These are phyloP conservation scores for Ustilago xerochloae DNA, from an alignment of 1,284 basidiomycete genomes.

Conservation along the genomic window DNA sequence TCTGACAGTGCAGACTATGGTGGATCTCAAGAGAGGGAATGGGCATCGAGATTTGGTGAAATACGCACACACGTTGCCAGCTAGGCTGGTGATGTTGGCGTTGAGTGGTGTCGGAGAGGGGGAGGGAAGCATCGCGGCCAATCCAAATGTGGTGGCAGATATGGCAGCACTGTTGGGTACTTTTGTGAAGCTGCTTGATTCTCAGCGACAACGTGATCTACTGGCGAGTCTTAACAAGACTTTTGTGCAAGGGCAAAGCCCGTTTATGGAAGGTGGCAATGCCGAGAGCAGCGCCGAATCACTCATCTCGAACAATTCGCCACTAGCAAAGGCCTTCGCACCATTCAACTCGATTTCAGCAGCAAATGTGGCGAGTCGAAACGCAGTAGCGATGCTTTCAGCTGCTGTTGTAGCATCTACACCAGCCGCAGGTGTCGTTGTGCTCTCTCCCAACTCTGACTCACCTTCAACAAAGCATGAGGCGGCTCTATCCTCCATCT, in stretches of 20 bases:
- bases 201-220: slow-evolving; percentile 44
- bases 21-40: slow-evolving; percentile 54
- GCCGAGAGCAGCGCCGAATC: not conserved
- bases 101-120: slow-evolving; percentile 9
- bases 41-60: slow-evolving; percentile 48
- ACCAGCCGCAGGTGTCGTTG: slow-evolving; percentile 17
- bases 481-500: slow-evolving; percentile 19
- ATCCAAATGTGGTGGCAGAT: slow-evolving; percentile 50
- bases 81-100: slow-evolving; percentile 44
- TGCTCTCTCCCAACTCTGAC: not conserved
- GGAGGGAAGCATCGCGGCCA: slow-evolving; percentile 25
- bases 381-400: slow-evolving; percentile 27
- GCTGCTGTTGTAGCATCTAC: slow-evolving; percentile 36
- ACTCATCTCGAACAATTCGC: slow-evolving; percentile 7
- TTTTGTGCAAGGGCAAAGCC: slow-evolving; percentile 13
- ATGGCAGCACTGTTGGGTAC: slow-evolving; percentile 47
- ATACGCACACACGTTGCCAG: slow-evolving; percentile 51
- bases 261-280: slow-evolving; percentile 4
- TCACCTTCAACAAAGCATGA: slow-evolving; percentile 12
- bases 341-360: slow-evolving; percentile 1
- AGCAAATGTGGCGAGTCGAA: slow-evolving; percentile 10
- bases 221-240: slow-evolving; percentile 40
- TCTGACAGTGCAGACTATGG: slow-evolving; percentile 56
- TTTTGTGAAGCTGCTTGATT: slow-evolving; percentile 45
- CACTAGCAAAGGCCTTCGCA: not conserved